phyloP scores from a whole-genome alignment of 2,329 filamentous ascomycete genomes.

The Cytospora paraplurivora region DNA sequence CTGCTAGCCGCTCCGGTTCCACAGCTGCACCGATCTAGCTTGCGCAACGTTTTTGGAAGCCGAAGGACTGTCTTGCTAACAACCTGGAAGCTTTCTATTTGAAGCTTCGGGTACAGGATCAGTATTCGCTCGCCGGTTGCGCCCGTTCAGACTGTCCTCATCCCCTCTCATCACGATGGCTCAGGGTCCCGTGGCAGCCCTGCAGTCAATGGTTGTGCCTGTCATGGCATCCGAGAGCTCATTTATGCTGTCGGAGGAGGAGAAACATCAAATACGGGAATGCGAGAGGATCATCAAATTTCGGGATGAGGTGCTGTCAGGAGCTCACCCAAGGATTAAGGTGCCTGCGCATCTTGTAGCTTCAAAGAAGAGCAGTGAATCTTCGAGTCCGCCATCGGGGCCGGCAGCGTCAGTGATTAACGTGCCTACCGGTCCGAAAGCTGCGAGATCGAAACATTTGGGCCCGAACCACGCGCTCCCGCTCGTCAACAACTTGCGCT shows the following conservation, averaged over 20 bases:
- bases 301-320: constrained; percentile 78
- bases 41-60: constrained; percentile 8
- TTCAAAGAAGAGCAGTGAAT: constrained; percentile 29
- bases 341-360: constrained; percentile 46
- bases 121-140: constrained; percentile 18
- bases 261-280: constrained; percentile 62
- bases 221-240: constrained; percentile 10
- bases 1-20: neutral
- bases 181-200: constrained; percentile 26
- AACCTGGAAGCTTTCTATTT: constrained; percentile 4
- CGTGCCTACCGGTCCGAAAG: constrained; percentile 25
- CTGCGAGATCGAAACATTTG: constrained; percentile 26
- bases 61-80: constrained; percentile 18
- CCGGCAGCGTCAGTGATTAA: constrained; percentile 18
- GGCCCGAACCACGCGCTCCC: constrained; percentile 20
- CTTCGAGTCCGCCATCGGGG: constrained; percentile 31
- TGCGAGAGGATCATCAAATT: constrained; percentile 82
- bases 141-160: constrained; percentile 10
- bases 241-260: constrained; percentile 45
- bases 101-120: constrained; percentile 10
- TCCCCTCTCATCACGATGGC: constrained; percentile 29
- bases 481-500: constrained; percentile 38
- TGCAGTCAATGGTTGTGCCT: constrained; percentile 20
- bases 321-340: constrained; percentile 68
- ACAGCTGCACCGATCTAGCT: constrained; percentile 6